Base-by-base conservation (phyloP, 106 monocot species). In the Dendrobium catenatum region DNA sequence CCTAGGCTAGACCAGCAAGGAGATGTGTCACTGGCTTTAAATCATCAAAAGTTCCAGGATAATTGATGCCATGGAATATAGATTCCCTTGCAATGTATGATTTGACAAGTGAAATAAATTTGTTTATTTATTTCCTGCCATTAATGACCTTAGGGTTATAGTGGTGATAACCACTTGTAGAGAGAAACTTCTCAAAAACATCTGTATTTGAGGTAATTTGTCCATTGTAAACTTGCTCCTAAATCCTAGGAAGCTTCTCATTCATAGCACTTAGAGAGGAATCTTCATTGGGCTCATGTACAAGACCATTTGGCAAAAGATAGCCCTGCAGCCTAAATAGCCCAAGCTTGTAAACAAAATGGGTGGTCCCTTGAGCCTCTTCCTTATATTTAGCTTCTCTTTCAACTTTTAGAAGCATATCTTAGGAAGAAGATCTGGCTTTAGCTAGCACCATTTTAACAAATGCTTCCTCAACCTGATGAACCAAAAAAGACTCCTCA, bases 271-370 rank as follows among this genome's bases (percentile, higher is more conserved):
- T 91, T 75, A 92, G 88, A n/a, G 86, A 54, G 56, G 92, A 86
- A 33, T 92, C 94, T 89, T 98, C 89, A 79, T 42, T 88, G 31
- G 94, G 68, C 42, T 93, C 91, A 54, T 87, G 75, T 31, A 98
- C 91, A 84, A 98, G 92, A 9, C 97, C 97, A 89, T 98, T 98
- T 94, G 94, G 94, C 77, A 98, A 85, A 37, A 98, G 79, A 75
- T 81, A 89, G 73, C 94, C 94, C 19, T 70, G 67, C 48, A 91
- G 86, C 55, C 85, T 87, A 80, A 89, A 91, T 72, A 98, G 83
- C 27, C 97, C 97, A 19, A 94, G 85, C 77, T 98, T 92, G 76
- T 80, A 92, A 76, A 94, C 89, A 89, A 94, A 91, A 80, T 82
- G 82, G 6, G 97, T 88, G 84, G 90, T 98, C 77, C 81, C 83